Evolutionary conservation across 495 filamentous ascomycete species (phyloP).

Genomic region (Paragyromitra xinjiangensis): DNA sequence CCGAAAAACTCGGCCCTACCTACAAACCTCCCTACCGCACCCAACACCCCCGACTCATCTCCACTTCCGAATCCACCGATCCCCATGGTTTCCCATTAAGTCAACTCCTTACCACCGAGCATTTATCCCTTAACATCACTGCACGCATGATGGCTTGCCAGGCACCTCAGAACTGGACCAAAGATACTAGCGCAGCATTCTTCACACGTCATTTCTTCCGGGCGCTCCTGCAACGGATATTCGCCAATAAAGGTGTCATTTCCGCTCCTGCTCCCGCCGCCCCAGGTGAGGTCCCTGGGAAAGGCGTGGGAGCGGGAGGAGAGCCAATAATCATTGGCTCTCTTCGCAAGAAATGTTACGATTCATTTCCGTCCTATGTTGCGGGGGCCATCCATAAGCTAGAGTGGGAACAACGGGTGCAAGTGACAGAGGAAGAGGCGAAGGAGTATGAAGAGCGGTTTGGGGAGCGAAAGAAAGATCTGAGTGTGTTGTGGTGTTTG

Average conservation of each 20-base stretch:
- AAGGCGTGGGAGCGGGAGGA: slow-evolving; percentile 43
- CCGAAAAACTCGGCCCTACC: slow-evolving; percentile 85
- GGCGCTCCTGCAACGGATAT: slow-evolving; percentile 86
- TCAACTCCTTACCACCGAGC: slow-evolving; percentile 14
- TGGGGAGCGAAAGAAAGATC: slow-evolving; percentile 74
- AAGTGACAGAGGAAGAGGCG: slow-evolving; percentile 70
- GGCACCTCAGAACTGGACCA: slow-evolving; percentile 90
- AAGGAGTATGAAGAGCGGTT: slow-evolving; percentile 72
- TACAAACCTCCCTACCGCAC: slow-evolving; percentile 77
- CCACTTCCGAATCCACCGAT: slow-evolving; percentile 72
- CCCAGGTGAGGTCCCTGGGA: slow-evolving; percentile 58
- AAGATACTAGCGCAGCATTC: slow-evolving; percentile 79
- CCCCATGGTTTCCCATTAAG: slow-evolving; percentile 88
- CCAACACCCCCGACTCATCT: slow-evolving; percentile 68
- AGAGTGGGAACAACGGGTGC: slow-evolving; percentile 65
- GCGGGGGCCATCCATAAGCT: slow-evolving; percentile 81
- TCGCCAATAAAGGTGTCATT: slow-evolving; percentile 81
- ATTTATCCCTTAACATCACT: slow-evolving; percentile 79
- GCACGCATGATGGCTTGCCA: slow-evolving; percentile 97
- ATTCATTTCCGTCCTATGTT: slow-evolving; percentile 77
- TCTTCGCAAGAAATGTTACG: slow-evolving; percentile 80
- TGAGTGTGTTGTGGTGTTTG: slow-evolving; percentile 86
- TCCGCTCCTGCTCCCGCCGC: slow-evolving; percentile 59
- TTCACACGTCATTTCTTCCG: slow-evolving; percentile 96
- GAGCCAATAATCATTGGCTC: slow-evolving; percentile 87